These are phyloP conservation scores for Stylosanthes scabra DNA, from an alignment of 331 rosid genomes.

Conservation along the genomic window DNA sequence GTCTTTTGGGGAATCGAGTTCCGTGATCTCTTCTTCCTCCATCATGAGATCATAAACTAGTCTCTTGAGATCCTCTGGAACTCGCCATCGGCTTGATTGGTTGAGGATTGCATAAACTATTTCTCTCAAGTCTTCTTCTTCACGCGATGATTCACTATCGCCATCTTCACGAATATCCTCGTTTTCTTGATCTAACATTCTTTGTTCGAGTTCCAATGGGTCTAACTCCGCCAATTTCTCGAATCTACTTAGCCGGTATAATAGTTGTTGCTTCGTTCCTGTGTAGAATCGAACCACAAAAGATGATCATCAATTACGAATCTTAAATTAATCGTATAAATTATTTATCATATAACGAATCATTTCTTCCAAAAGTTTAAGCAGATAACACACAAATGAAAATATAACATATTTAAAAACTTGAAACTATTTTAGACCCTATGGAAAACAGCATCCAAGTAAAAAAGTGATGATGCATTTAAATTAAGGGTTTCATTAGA, in stretches of 20 bases:
- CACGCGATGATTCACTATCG: constrained; percentile 3
- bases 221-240: constrained; percentile 89
- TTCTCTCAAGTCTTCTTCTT: constrained; percentile 46
- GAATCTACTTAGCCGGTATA: constrained; percentile 78
- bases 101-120: constrained; percentile 46
- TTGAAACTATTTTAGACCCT: background rate
- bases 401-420: no score
- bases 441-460: background rate
- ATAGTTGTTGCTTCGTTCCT: constrained; percentile 80
- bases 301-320: constrained; percentile 8
- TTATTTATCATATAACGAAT: background rate
- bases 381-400: background rate
- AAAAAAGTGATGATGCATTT: background rate
- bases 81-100: constrained; percentile 37
- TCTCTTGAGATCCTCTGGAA: constrained; percentile 55
- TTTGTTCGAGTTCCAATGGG: constrained; percentile 79
- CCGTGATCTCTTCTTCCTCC: constrained; percentile 71
- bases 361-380: background rate
- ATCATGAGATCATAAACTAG: constrained; percentile 66
- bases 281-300: constrained; percentile 46
- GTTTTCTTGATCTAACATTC: constrained; percentile 63
- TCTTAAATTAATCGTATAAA: background rate
- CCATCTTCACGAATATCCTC: constrained; percentile 47
- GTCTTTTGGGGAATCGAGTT: constrained; percentile 21
- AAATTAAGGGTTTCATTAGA: constrained; percentile 7